Conservation (phyloP, 1,284 basidiomycete genomes). For the Acaromyces ingoldii region DNA sequence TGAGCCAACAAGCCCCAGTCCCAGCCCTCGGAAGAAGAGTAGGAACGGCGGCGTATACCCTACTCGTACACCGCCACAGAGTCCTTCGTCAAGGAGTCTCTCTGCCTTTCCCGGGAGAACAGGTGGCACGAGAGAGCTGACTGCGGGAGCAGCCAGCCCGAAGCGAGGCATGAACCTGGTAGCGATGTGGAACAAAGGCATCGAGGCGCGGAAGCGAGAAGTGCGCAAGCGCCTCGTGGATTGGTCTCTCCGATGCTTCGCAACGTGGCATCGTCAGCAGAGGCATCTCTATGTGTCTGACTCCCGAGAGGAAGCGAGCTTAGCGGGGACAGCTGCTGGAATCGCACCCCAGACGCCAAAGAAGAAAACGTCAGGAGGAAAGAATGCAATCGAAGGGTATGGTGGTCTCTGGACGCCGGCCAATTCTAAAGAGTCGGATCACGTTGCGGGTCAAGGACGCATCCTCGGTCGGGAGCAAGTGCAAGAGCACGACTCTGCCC, state of each 20-base stretch:
- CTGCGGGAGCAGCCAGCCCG: neutral
- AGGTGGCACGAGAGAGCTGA: neutral
- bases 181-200: conserved; percentile 45
- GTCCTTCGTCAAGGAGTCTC: neutral
- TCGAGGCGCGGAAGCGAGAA: conserved; percentile 39
- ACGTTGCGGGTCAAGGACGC: conserved; percentile 1
- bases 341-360: conserved; percentile 1
- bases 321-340: too few species aligned
- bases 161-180: conserved; percentile 32
- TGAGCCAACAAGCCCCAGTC: neutral
- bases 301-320: too few species aligned
- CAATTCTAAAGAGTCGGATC: neutral
- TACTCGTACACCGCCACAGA: neutral
- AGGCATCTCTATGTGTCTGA: too few species aligned
- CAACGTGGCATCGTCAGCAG: conserved; percentile 25
- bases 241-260: conserved; percentile 23
- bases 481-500: neutral
- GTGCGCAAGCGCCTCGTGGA: conserved; percentile 25
- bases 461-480: neutral
- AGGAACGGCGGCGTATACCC: neutral
- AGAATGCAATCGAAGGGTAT: neutral
- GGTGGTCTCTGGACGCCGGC: conserved; percentile 10
- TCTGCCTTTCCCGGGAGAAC: neutral
- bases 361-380: neutral
- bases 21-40: neutral